These are phyloP conservation scores for Avena sativa DNA, from an alignment of 176 grass and related monocot species.

Conservation along the genomic window DNA sequence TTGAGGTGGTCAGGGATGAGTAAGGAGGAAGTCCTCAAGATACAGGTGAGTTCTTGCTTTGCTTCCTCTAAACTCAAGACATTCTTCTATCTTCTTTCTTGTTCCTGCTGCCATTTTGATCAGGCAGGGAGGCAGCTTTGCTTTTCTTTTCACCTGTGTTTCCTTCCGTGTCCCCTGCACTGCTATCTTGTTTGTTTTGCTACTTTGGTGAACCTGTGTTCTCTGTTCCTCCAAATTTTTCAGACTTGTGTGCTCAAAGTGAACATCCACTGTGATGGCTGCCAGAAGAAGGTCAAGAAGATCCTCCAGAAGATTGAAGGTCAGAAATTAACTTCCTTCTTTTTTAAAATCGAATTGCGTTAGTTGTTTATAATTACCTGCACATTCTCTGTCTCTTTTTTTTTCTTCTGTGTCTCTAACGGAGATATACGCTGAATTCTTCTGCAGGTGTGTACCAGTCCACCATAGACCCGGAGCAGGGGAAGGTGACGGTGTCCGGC, in stretches of 20 bases:
- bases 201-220: constrained; percentile 16
- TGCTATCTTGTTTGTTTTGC: not conserved
- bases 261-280: constrained; percentile 78
- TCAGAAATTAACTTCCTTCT: not conserved
- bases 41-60: constrained; percentile 58
- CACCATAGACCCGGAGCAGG: constrained; percentile 54
- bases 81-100: not conserved
- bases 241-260: constrained; percentile 82
- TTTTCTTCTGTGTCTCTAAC: not conserved
- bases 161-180: constrained; percentile 15
- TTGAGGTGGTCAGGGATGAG: constrained; percentile 56
- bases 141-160: constrained; percentile 41
- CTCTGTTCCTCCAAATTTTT: constrained; percentile 34
- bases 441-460: constrained; percentile 69
- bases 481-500: constrained; percentile 75
- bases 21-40: constrained; percentile 61
- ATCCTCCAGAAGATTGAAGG: constrained; percentile 78
- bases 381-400: not conserved
- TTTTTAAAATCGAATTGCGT: not conserved
- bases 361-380: not conserved
- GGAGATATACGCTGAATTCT: constrained; percentile 8
- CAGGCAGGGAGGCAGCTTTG: not conserved
- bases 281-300: constrained; percentile 77
- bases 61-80: constrained; percentile 33
- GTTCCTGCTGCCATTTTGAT: constrained; percentile 35